Conservation (phyloP, 1,284 basidiomycete species). For the Thecaphora thlaspeos region DNA sequence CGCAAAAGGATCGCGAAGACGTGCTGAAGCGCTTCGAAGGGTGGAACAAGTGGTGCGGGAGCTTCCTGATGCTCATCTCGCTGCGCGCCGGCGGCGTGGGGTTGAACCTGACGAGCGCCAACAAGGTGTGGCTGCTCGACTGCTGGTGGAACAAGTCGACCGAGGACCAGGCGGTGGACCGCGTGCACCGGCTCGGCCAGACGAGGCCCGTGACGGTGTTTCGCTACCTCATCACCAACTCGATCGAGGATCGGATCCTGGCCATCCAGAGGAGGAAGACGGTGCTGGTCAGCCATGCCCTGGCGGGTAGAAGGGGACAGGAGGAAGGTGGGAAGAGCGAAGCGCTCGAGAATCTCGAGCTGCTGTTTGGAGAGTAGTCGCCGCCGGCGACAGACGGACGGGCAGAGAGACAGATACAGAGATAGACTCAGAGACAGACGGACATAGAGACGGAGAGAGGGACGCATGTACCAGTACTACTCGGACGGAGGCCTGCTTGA, state of each 20-base stretch:
- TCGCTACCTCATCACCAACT: constrained; percentile 87
- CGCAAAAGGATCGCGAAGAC: constrained; percentile 74
- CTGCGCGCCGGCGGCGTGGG: constrained; percentile 93
- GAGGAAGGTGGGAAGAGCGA: constrained; percentile 20
- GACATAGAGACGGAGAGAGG: not conserved
- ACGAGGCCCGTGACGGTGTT: constrained; percentile 84
- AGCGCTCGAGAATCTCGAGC: constrained; percentile 46
- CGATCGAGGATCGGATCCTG: constrained; percentile 71
- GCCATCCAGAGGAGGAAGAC: constrained; percentile 90
- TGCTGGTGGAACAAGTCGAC: constrained; percentile 56
- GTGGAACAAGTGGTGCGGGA: constrained; percentile 65
- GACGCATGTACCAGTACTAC: too few relatives aligned
- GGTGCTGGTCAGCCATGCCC: constrained; percentile 69
- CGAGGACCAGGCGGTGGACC: constrained; percentile 71
- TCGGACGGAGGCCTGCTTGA: too few relatives aligned
- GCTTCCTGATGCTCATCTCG: constrained; percentile 85
- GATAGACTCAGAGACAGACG: too few relatives aligned
- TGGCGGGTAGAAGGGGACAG: constrained; percentile 10
- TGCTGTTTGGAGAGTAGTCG: constrained; percentile 41
- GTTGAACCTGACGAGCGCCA: constrained; percentile 53
- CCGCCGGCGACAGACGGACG: not conserved
- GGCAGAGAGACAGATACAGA: too few relatives aligned
- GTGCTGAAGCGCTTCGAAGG: constrained; percentile 75
- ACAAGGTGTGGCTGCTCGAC: constrained; percentile 52
- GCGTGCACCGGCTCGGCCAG: constrained; percentile 80